Evolutionary conservation across 2,329 filamentous ascomycete genomes (phyloP).

Genomic region (Neonectria punicea): DNA sequence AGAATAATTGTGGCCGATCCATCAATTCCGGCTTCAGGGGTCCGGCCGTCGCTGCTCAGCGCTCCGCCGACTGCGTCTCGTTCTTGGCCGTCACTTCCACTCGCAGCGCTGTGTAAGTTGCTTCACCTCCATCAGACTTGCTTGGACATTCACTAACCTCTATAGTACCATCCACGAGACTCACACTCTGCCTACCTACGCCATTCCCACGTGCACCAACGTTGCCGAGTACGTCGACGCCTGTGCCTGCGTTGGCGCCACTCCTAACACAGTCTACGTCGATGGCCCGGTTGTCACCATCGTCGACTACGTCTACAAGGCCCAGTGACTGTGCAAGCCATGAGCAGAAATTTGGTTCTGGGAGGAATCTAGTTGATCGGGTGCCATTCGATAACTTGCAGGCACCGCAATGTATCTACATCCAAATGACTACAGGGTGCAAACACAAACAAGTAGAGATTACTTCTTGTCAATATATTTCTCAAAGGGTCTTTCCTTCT

Average conservation of each 20-base stretch:
- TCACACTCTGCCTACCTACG: neutral
- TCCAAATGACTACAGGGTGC: neutral
- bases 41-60: neutral
- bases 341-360: neutral
- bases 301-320: neutral
- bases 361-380: neutral
- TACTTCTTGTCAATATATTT: neutral
- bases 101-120: neutral
- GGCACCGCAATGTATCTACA: neutral
- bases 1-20: neutral
- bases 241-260: neutral
- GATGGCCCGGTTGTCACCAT: neutral
- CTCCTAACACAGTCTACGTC: neutral
- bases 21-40: neutral
- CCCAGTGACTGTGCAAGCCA: neutral
- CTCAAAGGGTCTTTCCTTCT: no score
- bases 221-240: neutral
- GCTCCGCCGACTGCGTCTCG: neutral
- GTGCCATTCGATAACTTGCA: neutral
- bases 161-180: neutral
- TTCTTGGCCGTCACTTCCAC: slow-evolving; percentile 1
- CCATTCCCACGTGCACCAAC: neutral
- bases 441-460: neutral
- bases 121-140: neutral
- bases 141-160: neutral